Percentiles rank a stretch among this genome's conserved stretches.
Evolutionary conservation across 345 rosid species (phyloP).

Genomic region (Salix arbutifolia): DNA sequence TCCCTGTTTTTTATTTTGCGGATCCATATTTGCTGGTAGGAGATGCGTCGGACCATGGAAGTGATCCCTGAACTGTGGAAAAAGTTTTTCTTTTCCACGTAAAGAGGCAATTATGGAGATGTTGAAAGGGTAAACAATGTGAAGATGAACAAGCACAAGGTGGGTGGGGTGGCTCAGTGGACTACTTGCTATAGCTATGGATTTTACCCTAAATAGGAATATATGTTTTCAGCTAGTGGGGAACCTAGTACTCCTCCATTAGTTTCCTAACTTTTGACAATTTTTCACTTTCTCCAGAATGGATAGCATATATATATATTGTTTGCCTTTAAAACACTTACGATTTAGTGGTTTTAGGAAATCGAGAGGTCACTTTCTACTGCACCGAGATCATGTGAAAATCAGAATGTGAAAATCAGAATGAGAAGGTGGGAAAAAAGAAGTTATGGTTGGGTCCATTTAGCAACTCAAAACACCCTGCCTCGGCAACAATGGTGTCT

Average conservation of each 20-base stretch:
- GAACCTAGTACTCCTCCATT: slow-evolving; percentile 9
- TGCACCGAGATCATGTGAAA: not conserved
- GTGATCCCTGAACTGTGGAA: slow-evolving; percentile 41
- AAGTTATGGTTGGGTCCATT: not conserved
- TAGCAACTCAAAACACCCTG: not conserved
- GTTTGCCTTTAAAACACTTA: not conserved
- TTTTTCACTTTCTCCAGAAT: slow-evolving; percentile 3
- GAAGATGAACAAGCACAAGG: not conserved
- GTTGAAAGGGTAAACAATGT: slow-evolving; percentile 13
- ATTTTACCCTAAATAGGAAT: slow-evolving; percentile 32
- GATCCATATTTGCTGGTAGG: slow-evolving; percentile 24
- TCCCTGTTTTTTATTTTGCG: slow-evolving; percentile 7
- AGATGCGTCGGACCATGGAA: slow-evolving; percentile 26
- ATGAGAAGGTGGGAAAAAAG: not conserved
- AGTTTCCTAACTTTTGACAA: slow-evolving; percentile 7
- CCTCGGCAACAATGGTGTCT: not conserved
- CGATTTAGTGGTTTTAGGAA: not conserved
- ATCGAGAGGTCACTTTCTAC: not conserved
- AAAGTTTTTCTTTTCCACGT: slow-evolving; percentile 41
- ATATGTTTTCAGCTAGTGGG: slow-evolving; percentile 17
- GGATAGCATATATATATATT: no score
- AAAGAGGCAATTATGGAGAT: slow-evolving; percentile 40
- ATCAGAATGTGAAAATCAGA: not conserved
- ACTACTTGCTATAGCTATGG: slow-evolving; percentile 11
- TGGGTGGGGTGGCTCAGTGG: slow-evolving; percentile 19